Evolutionary conservation across 2,329 filamentous ascomycete genomes (phyloP).

Genomic region (Ophiostoma fasciatum): DNA sequence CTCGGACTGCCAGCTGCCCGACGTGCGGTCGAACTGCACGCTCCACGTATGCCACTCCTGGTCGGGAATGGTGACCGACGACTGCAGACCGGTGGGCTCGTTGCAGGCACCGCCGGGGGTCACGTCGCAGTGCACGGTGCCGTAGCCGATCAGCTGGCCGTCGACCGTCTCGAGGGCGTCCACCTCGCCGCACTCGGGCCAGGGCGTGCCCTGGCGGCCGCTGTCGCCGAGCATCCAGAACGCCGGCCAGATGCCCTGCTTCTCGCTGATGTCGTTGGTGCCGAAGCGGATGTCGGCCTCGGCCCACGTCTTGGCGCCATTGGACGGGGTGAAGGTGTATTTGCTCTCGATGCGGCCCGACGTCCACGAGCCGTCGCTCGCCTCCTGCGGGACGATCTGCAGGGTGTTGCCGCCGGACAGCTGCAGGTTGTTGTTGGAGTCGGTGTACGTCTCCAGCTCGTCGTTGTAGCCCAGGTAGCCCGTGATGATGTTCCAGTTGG

Average conservation of each 20-base stretch:
- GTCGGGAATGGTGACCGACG: conserved; percentile 24
- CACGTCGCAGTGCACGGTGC: conserved; percentile 33
- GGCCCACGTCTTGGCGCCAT: conserved; percentile 27
- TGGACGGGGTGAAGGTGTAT: conserved; percentile 26
- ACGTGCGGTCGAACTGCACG: conserved; percentile 30
- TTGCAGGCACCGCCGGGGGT: conserved; percentile 31
- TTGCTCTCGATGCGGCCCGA: conserved; percentile 36
- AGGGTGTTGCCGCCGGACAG: conserved; percentile 34
- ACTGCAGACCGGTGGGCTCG: conserved; percentile 28
- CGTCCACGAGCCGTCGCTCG: conserved; percentile 27
- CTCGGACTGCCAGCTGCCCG: conserved; percentile 28
- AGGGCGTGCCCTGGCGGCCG: conserved; percentile 26
- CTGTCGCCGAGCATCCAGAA: conserved; percentile 38
- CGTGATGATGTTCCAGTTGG: conserved; percentile 32
- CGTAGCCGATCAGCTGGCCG: conserved; percentile 26
- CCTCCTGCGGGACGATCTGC: conserved; percentile 29
- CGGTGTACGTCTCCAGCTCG: conserved; percentile 33
- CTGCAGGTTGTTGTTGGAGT: conserved; percentile 30
- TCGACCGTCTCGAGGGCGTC: conserved; percentile 39
- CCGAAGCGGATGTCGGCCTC: conserved; percentile 31
- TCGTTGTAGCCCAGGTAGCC: conserved; percentile 29
- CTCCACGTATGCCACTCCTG: conserved; percentile 34
- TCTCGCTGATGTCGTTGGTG: conserved; percentile 19
- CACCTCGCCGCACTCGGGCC: conserved; percentile 36
- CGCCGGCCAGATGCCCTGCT: conserved; percentile 40